Percentiles rank a stretch among this genome's conserved stretches.
phyloP scores from a whole-genome alignment of 805 yeast species.

The Candida adriatica region DNA sequence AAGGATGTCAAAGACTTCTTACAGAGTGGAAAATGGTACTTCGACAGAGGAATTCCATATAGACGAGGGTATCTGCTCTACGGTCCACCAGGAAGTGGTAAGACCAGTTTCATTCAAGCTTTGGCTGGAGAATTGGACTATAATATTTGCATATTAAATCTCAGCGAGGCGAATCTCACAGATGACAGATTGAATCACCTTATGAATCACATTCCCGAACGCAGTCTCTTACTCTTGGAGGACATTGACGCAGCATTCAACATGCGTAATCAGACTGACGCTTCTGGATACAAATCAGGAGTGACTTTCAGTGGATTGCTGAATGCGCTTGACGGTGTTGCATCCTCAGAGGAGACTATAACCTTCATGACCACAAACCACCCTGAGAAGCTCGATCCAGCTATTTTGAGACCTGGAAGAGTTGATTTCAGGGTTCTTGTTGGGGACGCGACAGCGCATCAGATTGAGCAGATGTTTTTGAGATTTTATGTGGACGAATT shows the following conservation, averaged over 20 bases:
- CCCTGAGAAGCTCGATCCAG: constrained; percentile 90
- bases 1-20: constrained; percentile 77
- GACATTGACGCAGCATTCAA: constrained; percentile 96
- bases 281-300: constrained; percentile 75
- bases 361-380: constrained; percentile 99
- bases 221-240: constrained; percentile 79
- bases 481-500: constrained; percentile 70
- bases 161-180: constrained; percentile 85
- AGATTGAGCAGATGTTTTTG: constrained; percentile 76
- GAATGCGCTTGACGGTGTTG: constrained; percentile 95
- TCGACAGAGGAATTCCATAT: constrained; percentile 94
- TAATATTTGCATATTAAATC: constrained; percentile 86
- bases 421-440: constrained; percentile 78
- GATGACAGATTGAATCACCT: constrained; percentile 92
- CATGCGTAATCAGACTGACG: constrained; percentile 67
- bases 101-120: constrained; percentile 93
- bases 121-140: constrained; percentile 94
- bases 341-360: constrained; percentile 92
- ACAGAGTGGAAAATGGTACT: constrained; percentile 81
- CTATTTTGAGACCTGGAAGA: constrained; percentile 90
- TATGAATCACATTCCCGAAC: constrained; percentile 92
- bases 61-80: constrained; percentile 88
- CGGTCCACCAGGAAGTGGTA: constrained; percentile 98
- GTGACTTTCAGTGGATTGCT: constrained; percentile 93
- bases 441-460: constrained; percentile 81